Conservation (phyloP, 208 protist genomes). For the Lotmaria passim region DNA sequence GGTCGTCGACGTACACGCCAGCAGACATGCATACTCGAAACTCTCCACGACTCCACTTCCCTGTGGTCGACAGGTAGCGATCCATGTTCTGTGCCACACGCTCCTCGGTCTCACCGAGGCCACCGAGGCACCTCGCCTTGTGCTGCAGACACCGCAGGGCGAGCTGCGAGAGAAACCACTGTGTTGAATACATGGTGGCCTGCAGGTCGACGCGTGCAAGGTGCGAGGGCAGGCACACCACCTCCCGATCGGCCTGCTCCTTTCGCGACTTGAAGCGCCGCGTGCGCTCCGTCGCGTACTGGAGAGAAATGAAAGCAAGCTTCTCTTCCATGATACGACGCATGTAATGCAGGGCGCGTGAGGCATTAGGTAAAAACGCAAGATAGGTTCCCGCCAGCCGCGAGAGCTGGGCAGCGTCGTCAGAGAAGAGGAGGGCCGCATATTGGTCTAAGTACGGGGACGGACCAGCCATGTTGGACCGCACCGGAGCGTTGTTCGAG, state of each 20-base stretch:
- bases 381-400: conserved; percentile 20
- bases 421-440: conserved; percentile 27
- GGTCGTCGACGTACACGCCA: conserved; percentile 20
- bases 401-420: conserved; percentile 18
- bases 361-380: conserved; percentile 17
- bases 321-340: conserved; percentile 17
- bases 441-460: conserved; percentile 29
- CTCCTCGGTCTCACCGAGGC: conserved; percentile 1
- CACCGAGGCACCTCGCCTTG: conserved; percentile 19
- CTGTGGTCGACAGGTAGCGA: conserved; percentile 24
- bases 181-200: conserved; percentile 37
- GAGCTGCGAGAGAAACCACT: conserved; percentile 37
- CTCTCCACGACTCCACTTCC: conserved; percentile 34
- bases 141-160: conserved; percentile 32
- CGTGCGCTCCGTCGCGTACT: conserved; percentile 32
- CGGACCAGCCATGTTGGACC: conserved; percentile 18
- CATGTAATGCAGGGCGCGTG: conserved; percentile 22
- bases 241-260: conserved; percentile 20
- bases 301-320: conserved; percentile 20
- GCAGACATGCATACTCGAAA: conserved; percentile 37
- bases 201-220: conserved; percentile 16
- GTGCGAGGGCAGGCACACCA: conserved; percentile 38
- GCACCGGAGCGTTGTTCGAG: background rate
- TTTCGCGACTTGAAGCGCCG: conserved; percentile 29
- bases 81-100: conserved; percentile 30